Percentiles rank a stretch among this genome's conserved stretches.
These are phyloP conservation scores for Wickerhamiella qilinensis DNA, from an alignment of 805 yeast species.

Conservation along the genomic window DNA sequence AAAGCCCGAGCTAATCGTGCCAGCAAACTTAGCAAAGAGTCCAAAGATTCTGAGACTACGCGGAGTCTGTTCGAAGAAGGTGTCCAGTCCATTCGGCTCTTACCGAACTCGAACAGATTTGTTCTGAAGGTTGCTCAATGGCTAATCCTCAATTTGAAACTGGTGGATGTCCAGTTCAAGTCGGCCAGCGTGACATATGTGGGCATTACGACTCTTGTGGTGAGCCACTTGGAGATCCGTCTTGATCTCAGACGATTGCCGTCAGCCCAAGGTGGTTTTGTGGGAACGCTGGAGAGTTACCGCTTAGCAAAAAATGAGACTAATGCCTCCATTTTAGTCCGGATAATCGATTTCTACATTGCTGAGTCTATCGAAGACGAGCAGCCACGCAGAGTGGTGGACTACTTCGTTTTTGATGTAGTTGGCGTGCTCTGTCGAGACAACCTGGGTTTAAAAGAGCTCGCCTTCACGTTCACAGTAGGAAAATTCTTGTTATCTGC, in stretches of 20 bases:
- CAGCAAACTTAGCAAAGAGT: not conserved
- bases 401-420: slow-evolving; percentile 17
- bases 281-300: slow-evolving; percentile 22
- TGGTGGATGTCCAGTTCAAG: slow-evolving; percentile 15
- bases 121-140: slow-evolving; percentile 9
- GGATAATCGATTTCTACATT: slow-evolving; percentile 18
- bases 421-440: slow-evolving; percentile 19
- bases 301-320: slow-evolving; percentile 16
- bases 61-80: not conserved
- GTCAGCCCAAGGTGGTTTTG: slow-evolving; percentile 14
- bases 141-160: slow-evolving; percentile 13
- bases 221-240: slow-evolving; percentile 17
- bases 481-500: slow-evolving; percentile 17
- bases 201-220: slow-evolving; percentile 16
- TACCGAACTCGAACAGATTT: slow-evolving; percentile 6
- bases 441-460: slow-evolving; percentile 19
- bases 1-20: not conserved
- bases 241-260: slow-evolving; percentile 20
- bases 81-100: slow-evolving; percentile 8
- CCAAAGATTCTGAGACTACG: not conserved
- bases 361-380: slow-evolving; percentile 17
- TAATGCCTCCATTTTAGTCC: slow-evolving; percentile 16
- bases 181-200: slow-evolving; percentile 16
- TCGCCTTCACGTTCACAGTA: slow-evolving; percentile 17
- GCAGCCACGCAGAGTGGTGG: slow-evolving; percentile 20